Evolutionary conservation across 2,329 filamentous ascomycete genomes (phyloP), one percentile per base, ranked within the genome.

Genomic region (Monilinia vaccinii-corymbosi): DNA sequence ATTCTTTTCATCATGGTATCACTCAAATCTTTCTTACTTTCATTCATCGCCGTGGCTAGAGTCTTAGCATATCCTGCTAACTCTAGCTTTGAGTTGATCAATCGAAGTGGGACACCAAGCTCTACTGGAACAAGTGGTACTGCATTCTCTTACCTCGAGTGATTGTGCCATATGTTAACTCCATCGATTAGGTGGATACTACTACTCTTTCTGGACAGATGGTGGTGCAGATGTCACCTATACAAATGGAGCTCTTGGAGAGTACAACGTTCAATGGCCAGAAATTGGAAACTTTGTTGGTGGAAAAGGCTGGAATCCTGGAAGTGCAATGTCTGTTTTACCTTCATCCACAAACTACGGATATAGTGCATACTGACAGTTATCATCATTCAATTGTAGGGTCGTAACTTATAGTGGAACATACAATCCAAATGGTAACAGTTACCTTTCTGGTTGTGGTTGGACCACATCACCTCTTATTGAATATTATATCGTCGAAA

Each of bases 181-280:
- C 31, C 8, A 9, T 4, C 21, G 18, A 42, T 44, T 16, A 53
- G 50, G 50, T 50, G 58, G 58, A 38, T 60, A 48, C 74, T 85
- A 79, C 75, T 85, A 81, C 72, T 81, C 79, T 10, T 84, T 77
- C 75, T 85, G 80, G 80, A 81, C 77, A 59, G 81, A 84, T 61
- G 77, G 78, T n/a, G 38, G 52, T 3, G 76, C 73, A 42, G 68
- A 72, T 46, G 78, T 80, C 9, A 78, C 73, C 44, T 85, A 84
- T 74, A 81, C 77, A 68, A 84, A 83, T 71, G 77, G 75, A 23
- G 70, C 71, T 5, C 77, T 71, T 23, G 81, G 82, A 28, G 69
- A 71, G 62, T 83, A 81, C 74, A 77, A 73, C 63, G 73, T 79
- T 8, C 72, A 56, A 5, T 84, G 81, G 81, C 71, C 72, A 53